phyloP scores from a whole-genome alignment of 768 basidiomycete genomes.

The Leucocoprinus leucothites region DNA sequence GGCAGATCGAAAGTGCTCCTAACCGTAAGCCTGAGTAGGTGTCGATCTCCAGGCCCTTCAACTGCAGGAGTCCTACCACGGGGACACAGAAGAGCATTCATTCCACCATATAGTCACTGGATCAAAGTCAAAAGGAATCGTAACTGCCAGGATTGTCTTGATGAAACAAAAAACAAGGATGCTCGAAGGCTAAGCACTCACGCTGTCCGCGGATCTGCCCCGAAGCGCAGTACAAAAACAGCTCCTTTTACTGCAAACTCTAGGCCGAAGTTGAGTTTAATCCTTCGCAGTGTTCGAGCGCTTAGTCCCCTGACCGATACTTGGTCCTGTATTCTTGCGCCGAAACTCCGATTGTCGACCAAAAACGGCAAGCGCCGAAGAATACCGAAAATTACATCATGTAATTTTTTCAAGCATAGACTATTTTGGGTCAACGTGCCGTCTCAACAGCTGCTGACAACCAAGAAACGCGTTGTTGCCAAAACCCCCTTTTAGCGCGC shows the following conservation, averaged over 20 bases:
- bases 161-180: too few relatives aligned
- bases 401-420: background rate
- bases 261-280: background rate
- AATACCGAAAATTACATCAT: slow-evolving; percentile 6
- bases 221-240: background rate
- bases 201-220: background rate
- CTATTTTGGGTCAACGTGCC: background rate
- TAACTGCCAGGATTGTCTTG: too few relatives aligned
- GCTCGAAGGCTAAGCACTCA: background rate
- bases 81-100: too few relatives aligned
- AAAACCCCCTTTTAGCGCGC: background rate
- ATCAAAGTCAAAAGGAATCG: too few relatives aligned
- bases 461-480: background rate
- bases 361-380: slow-evolving; percentile 9
- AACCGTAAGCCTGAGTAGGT: too few relatives aligned
- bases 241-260: background rate
- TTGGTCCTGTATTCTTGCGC: background rate
- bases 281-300: too few relatives aligned
- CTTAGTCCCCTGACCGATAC: background rate
- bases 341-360: background rate
- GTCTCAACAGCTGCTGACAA: background rate
- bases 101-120: too few relatives aligned
- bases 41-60: too few relatives aligned
- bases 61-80: too few relatives aligned
- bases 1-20: too few relatives aligned